phyloP scores from a whole-genome alignment of 495 filamentous ascomycete genomes.

The Talaromyces ruber region DNA sequence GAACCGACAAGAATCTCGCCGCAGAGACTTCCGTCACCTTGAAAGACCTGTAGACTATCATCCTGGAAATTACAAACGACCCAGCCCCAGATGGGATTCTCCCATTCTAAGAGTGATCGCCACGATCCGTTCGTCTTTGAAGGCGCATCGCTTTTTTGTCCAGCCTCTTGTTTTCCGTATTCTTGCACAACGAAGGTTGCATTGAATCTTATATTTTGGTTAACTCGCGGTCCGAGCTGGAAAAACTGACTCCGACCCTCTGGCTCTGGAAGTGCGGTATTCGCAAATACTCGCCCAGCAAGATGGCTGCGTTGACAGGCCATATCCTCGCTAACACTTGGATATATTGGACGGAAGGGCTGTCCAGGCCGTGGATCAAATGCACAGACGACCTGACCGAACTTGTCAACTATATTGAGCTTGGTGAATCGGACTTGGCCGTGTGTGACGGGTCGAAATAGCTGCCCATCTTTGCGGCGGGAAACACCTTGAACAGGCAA shows the following conservation, averaged over 20 bases:
- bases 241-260: slow-evolving; percentile 22
- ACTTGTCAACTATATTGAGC: slow-evolving; percentile 47
- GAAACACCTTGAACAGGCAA: not conserved
- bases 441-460: slow-evolving; percentile 39
- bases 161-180: too few species aligned
- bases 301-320: not conserved
- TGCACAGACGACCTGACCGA: slow-evolving; percentile 25
- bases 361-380: slow-evolving; percentile 18
- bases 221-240: slow-evolving; percentile 40
- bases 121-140: not conserved
- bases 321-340: slow-evolving; percentile 16
- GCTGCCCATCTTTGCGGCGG: not conserved
- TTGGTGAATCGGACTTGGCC: slow-evolving; percentile 35
- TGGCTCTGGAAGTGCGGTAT: slow-evolving; percentile 11
- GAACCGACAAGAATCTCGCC: slow-evolving; percentile 32
- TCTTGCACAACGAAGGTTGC: slow-evolving; percentile 21
- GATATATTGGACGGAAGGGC: slow-evolving; percentile 13
- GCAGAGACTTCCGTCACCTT: slow-evolving; percentile 41
- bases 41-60: slow-evolving; percentile 40
- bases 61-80: slow-evolving; percentile 43
- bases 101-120: slow-evolving; percentile 23
- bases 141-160: too few species aligned
- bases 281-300: slow-evolving; percentile 2
- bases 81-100: slow-evolving; percentile 49
- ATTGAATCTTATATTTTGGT: slow-evolving; percentile 39